Evolutionary conservation across 1,284 basidiomycete species (phyloP).

Genomic region (Trichosporon asahii): DNA sequence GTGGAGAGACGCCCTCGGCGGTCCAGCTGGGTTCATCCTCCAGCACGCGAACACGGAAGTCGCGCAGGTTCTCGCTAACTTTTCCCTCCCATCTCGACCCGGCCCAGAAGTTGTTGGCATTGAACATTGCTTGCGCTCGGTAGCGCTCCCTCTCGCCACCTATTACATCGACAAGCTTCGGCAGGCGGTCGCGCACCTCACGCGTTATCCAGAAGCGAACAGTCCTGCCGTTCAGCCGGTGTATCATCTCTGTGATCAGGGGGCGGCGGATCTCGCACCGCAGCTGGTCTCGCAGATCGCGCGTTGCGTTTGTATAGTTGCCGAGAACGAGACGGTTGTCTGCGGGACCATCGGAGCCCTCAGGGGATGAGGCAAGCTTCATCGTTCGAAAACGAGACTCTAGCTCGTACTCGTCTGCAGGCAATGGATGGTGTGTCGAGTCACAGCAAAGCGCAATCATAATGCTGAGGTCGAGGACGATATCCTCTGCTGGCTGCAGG

Average conservation of each 20-base stretch:
- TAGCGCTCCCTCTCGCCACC: conserved; percentile 36
- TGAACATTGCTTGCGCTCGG: conserved; percentile 35
- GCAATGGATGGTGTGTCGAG: conserved; percentile 69
- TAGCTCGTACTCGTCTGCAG: conserved; percentile 57
- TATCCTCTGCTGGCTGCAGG: conserved; percentile 34
- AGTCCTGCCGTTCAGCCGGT: conserved; percentile 21
- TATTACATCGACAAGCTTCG: conserved; percentile 41
- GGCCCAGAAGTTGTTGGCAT: conserved; percentile 33
- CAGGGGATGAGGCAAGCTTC: neutral
- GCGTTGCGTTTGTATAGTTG: conserved; percentile 33
- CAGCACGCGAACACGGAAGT: conserved; percentile 32
- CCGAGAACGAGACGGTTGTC: conserved; percentile 16
- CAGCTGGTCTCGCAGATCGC: conserved; percentile 45
- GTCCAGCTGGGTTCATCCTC: conserved; percentile 18
- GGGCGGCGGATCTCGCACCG: conserved; percentile 41
- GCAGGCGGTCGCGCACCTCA: conserved; percentile 40
- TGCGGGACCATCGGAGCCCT: neutral
- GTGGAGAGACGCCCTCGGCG: neutral
- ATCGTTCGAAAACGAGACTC: conserved; percentile 58
- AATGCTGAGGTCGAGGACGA: conserved; percentile 76
- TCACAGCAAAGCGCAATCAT: conserved; percentile 80
- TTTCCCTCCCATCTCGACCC: conserved; percentile 38
- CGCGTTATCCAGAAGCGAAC: conserved; percentile 44
- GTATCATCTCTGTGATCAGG: conserved; percentile 38
- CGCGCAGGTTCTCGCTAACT: conserved; percentile 26